Conservation (phyloP, 768 basidiomycete species). For the Collybia mongolica region DNA sequence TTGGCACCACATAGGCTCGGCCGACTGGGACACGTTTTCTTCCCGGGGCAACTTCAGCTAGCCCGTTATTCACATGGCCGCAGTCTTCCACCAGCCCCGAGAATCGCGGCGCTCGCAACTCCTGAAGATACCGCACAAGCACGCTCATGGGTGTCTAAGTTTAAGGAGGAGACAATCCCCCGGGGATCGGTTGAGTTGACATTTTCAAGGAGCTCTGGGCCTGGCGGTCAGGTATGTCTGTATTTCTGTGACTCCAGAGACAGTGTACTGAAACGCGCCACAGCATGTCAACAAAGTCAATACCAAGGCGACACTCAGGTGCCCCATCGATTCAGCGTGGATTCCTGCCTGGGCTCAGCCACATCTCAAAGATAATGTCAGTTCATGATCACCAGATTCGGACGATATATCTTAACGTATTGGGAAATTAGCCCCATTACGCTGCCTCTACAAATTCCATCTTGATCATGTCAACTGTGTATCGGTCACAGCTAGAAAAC, state of each 20-base stretch:
- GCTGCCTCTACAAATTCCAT: conserved; percentile 68
- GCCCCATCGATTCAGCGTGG: conserved; percentile 57
- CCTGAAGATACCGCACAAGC: conserved; percentile 46
- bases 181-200: conserved; percentile 56
- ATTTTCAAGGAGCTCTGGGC: conserved; percentile 80
- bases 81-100: conserved; percentile 43
- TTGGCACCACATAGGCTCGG: no score
- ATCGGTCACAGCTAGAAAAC: conserved; percentile 79
- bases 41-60: background rate
- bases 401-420: no score
- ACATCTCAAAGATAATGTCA: conserved; percentile 45
- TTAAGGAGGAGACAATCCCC: conserved; percentile 45
- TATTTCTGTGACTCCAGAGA: background rate
- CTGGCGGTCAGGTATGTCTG: conserved; percentile 71
- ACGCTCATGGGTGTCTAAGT: conserved; percentile 51
- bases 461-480: conserved; percentile 63
- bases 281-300: conserved; percentile 92
- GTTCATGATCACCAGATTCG: conserved; percentile 16
- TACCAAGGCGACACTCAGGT: conserved; percentile 72
- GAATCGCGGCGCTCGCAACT: conserved; percentile 29
- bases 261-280: no score
- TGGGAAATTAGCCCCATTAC: conserved; percentile 51
- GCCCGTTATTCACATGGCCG: conserved; percentile 7
- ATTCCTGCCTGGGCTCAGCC: conserved; percentile 67
- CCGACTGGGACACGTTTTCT: background rate